These are phyloP conservation scores for Amanita rubescens DNA, from an alignment of 768 basidiomycete species.

Conservation along the genomic window DNA sequence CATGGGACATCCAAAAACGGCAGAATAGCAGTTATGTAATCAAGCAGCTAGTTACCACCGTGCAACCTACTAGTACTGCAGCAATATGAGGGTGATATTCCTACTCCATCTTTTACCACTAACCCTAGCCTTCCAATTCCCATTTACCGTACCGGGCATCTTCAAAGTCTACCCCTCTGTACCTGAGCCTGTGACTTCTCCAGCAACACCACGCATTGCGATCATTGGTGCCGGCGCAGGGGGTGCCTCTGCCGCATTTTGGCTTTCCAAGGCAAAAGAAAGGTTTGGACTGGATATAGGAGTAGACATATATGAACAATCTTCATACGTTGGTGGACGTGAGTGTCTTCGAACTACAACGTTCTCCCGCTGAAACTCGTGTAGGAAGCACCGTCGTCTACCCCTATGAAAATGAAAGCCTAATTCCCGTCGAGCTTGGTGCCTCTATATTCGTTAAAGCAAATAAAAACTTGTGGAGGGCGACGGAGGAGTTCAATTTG, in stretches of 20 bases:
- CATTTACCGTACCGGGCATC: conserved; percentile 49
- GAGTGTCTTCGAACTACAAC: conserved; percentile 27
- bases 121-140: conserved; percentile 35
- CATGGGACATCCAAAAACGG: too few species aligned
- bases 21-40: conserved; percentile 2
- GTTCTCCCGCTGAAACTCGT: neutral
- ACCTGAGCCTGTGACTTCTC: conserved; percentile 11
- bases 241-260: conserved; percentile 77
- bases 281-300: conserved; percentile 62
- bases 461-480: conserved; percentile 68
- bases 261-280: conserved; percentile 75
- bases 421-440: conserved; percentile 72
- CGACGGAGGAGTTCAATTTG: conserved; percentile 74
- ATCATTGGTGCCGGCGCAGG: conserved; percentile 89
- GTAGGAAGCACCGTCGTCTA: conserved; percentile 73
- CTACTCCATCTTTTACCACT: conserved; percentile 26
- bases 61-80: too few species aligned
- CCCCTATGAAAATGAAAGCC: conserved; percentile 55
- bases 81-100: conserved; percentile 13
- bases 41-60: neutral
- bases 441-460: conserved; percentile 79
- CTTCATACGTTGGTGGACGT: conserved; percentile 79
- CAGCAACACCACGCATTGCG: conserved; percentile 58
- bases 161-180: conserved; percentile 27
- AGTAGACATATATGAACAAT: conserved; percentile 80